phyloP scores from a whole-genome alignment of 768 basidiomycete species.

The Xerocomellus dryophilus region DNA sequence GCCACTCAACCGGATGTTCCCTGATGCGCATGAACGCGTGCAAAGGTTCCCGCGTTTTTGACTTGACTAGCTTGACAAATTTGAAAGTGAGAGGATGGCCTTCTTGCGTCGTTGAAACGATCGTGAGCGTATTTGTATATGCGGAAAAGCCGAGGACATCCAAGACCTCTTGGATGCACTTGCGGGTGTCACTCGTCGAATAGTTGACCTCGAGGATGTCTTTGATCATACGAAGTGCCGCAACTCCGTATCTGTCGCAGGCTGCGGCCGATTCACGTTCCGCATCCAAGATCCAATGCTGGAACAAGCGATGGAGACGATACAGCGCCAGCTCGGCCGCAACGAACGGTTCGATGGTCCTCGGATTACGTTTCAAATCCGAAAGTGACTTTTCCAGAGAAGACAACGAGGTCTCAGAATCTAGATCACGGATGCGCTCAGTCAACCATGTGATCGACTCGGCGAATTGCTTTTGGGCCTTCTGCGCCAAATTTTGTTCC shows the following conservation, averaged over 20 bases:
- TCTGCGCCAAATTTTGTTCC: constrained; percentile 44
- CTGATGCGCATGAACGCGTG: constrained; percentile 53
- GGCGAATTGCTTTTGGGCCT: constrained; percentile 38
- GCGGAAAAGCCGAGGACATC: constrained; percentile 46
- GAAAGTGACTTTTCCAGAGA: constrained; percentile 35
- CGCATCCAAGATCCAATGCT: constrained; percentile 49
- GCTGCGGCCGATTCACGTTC: constrained; percentile 35
- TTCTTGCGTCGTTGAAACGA: constrained; percentile 9
- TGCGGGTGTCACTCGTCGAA: constrained; percentile 30
- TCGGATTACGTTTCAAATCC: constrained; percentile 44
- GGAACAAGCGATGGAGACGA: constrained; percentile 49
- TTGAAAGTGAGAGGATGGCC: constrained; percentile 44
- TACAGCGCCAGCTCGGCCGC: constrained; percentile 51
- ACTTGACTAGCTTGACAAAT: constrained; percentile 53
- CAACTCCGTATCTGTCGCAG: constrained; percentile 46
- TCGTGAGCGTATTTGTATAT: constrained; percentile 30
- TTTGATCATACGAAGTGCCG: constrained; percentile 48
- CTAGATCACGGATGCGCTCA: constrained; percentile 41
- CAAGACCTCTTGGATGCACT: constrained; percentile 41
- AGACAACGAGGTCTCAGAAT: constrained; percentile 15
- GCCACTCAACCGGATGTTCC: constrained; percentile 62
- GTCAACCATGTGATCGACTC: constrained; percentile 52
- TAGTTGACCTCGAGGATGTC: constrained; percentile 38
- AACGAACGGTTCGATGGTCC: constrained; percentile 42
- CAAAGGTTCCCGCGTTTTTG: constrained; percentile 38